These are phyloP conservation scores for Pseudisothecium myosuroides DNA, from an alignment of 225 moss, liverwort and hornwort genomes.

Conservation along the genomic window DNA sequence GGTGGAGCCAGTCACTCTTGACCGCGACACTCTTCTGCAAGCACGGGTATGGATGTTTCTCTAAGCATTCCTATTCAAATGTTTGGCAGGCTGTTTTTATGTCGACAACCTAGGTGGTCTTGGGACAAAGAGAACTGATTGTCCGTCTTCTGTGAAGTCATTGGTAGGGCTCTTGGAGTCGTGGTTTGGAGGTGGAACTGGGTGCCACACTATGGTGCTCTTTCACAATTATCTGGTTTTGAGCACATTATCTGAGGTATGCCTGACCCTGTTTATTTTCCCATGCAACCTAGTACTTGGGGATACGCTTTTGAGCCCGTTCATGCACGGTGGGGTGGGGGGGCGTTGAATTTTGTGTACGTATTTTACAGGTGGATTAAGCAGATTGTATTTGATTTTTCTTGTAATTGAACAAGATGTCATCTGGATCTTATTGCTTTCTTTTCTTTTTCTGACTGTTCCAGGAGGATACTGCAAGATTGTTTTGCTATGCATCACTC, in stretches of 20 bases:
- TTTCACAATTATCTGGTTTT: conserved; percentile 61
- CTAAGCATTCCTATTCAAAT: conserved; percentile 1
- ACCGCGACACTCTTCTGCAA: conserved; percentile 71
- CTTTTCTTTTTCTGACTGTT: neutral
- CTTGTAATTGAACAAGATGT: neutral
- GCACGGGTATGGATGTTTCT: conserved; percentile 42
- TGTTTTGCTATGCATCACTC: conserved; percentile 54
- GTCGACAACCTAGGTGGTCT: neutral
- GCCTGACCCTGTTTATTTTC: neutral
- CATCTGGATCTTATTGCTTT: neutral
- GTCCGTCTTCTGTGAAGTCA: conserved; percentile 16
- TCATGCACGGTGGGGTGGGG: neutral
- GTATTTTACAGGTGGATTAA: neutral
- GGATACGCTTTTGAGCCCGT: neutral
- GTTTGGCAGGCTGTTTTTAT: neutral
- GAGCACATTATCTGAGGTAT: conserved; percentile 65
- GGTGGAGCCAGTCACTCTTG: conserved; percentile 58
- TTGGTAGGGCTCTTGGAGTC: conserved; percentile 79
- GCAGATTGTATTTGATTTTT: neutral
- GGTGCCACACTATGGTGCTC: conserved; percentile 57
- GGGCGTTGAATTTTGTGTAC: neutral
- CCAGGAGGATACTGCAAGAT: conserved; percentile 66
- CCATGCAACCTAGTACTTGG: neutral
- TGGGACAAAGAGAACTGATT: neutral
- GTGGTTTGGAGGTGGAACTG: conserved; percentile 72